Evolutionary conservation across 2,329 filamentous ascomycete genomes (phyloP), one percentile per base, ranked within the genome.

Genomic region (Fusarium oxysporum): DNA sequence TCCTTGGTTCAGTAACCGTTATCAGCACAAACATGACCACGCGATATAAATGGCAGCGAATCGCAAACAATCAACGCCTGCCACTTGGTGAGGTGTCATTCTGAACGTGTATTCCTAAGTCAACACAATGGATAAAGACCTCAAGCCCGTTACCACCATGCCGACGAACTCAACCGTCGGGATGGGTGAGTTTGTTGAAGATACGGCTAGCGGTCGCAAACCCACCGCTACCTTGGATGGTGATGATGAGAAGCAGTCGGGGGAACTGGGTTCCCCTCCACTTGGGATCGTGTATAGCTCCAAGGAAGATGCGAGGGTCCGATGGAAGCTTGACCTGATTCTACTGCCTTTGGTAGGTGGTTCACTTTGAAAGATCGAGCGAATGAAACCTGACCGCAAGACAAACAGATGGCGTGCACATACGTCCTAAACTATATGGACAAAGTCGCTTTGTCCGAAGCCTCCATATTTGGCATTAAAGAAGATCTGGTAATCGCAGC

Each of bases 61-160:
- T 28, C 23, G 17, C 50, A 17, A 16, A 1, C 7, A 11, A 6
- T 4, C 5, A 9, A 8, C 7, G 2, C 3, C 2, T 28, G 2
- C 0, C 2, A 12, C 5, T 17, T 5, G 10, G 1, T 28, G 1
- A 12, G 2, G 10, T 5, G 2, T n/a, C 2, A 14, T 8, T n/a
- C 3, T 14, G 1, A 53, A 1, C 5, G 7, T 53, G 6, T 5
- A n/a, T 9, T n/a, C 1, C 16, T 1, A 9, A 28, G 1, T 9
- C 9, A n/a, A 54, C 13, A 5, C 0, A 3, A 54, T 54, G 50
- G 33, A 54, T 8, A 38, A 38, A 17, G 33, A 38, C 23, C 33
- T 54, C 1, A 54, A 40, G 9, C 50, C 33, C 0, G 3, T 40
- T 13, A n/a, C 33, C 7, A 28, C 14, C 7, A 12, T 54, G 2